Percentiles rank a stretch among this genome's conserved stretches.
Conservation (phyloP, 2,329 filamentous ascomycete species). For the Fusarium odoratissimum region DNA sequence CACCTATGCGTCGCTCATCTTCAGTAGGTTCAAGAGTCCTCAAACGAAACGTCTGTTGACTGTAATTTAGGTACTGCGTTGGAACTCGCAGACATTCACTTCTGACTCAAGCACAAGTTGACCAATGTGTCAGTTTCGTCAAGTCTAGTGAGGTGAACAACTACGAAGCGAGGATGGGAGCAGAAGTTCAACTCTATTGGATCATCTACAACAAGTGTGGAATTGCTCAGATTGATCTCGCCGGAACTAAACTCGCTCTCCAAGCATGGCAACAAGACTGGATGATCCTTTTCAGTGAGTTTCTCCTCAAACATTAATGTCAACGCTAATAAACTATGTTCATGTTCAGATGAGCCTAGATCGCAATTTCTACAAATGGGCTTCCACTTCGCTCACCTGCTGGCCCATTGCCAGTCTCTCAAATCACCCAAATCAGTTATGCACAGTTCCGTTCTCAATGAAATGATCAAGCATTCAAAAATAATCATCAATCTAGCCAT, state of each 20-base stretch:
- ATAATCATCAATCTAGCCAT: slow-evolving; percentile 47
- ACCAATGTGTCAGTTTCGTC: slow-evolving; percentile 30
- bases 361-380: slow-evolving; percentile 48
- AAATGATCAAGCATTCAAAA: slow-evolving; percentile 41
- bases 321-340: too few relatives aligned
- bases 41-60: too few relatives aligned
- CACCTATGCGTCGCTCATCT: slow-evolving; percentile 45
- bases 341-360: slow-evolving; percentile 45
- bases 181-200: slow-evolving; percentile 47
- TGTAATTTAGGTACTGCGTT: slow-evolving; percentile 40
- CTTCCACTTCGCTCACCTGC: slow-evolving; percentile 44
- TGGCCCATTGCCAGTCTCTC: slow-evolving; percentile 40
- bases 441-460: slow-evolving; percentile 21
- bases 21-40: too few relatives aligned
- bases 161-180: slow-evolving; percentile 45
- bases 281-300: slow-evolving; percentile 40
- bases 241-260: slow-evolving; percentile 20
- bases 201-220: slow-evolving; percentile 41
- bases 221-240: slow-evolving; percentile 6
- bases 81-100: slow-evolving; percentile 39
- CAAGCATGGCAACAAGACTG: slow-evolving; percentile 41
- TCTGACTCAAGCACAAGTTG: slow-evolving; percentile 35
- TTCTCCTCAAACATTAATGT: too few relatives aligned
- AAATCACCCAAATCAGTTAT: slow-evolving; percentile 30
- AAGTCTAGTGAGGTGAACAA: slow-evolving; percentile 30